Evolutionary conservation across 169 alveolate genomes (phyloP).

Genomic region (Eimeria praecox): DNA sequence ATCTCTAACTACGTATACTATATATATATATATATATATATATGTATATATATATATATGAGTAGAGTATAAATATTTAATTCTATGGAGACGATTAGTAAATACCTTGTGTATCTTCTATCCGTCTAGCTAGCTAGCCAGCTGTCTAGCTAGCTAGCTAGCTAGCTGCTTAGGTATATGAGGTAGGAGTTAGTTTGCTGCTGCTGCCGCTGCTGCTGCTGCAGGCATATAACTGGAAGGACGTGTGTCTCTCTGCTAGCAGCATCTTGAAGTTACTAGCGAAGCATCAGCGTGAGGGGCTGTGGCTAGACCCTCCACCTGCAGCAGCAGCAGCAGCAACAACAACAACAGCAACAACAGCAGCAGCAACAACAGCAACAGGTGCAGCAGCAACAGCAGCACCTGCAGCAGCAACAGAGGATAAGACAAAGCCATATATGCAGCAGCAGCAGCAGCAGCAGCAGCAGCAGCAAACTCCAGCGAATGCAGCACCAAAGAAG

Average conservation of each 20-base stretch:
- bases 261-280: constrained; percentile 73
- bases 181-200: background rate
- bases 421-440: background rate
- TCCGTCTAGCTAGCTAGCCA: background rate
- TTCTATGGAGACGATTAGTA: no score
- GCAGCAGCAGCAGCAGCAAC: constrained; percentile 34
- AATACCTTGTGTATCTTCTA: no score
- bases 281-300: constrained; percentile 62
- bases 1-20: no score
- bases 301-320: constrained; percentile 43
- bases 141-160: background rate
- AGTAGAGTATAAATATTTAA: background rate
- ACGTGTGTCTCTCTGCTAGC: constrained; percentile 72
- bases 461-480: background rate
- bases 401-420: constrained; percentile 9
- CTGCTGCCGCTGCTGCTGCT: background rate
- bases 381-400: background rate
- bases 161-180: background rate
- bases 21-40: no score
- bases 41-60: no score
- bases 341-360: background rate
- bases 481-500: background rate
- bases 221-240: constrained; percentile 79
- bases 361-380: background rate
- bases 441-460: constrained; percentile 35